A percentile compares a stretch with the other conserved stretches of the same genome.
These are phyloP conservation scores for Penicillium steckii DNA, from an alignment of 495 filamentous ascomycete species.

Conservation along the genomic window DNA sequence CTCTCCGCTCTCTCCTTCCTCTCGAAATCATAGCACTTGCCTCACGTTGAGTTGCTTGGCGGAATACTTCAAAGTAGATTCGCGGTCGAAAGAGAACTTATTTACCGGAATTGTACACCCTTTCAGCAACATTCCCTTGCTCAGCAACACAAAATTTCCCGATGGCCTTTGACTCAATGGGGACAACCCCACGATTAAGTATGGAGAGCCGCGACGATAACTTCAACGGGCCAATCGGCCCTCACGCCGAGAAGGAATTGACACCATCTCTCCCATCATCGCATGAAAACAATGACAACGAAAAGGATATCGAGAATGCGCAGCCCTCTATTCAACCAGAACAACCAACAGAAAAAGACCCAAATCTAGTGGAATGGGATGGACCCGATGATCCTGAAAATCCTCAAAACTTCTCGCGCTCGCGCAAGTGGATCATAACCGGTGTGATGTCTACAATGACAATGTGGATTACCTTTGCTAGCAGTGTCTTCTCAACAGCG, in stretches of 20 bases:
- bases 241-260: constrained; percentile 1
- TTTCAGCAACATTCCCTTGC: too few species aligned
- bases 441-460: constrained; percentile 58
- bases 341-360: constrained; percentile 29
- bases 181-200: constrained; percentile 24
- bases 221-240: not conserved
- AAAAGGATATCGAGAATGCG: constrained; percentile 22
- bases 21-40: not conserved
- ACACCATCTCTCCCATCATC: not conserved
- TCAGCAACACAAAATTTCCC: not conserved
- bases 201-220: constrained; percentile 17
- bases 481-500: constrained; percentile 59
- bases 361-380: constrained; percentile 44
- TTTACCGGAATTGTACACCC: too few species aligned
- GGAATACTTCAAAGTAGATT: too few species aligned
- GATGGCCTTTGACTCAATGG: constrained; percentile 16
- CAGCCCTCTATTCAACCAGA: constrained; percentile 4
- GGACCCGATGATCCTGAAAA: constrained; percentile 64
- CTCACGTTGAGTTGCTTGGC: too few species aligned
- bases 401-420: constrained; percentile 63
- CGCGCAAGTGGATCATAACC: constrained; percentile 70
- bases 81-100: not conserved
- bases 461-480: constrained; percentile 59
- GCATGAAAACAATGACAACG: constrained; percentile 1
- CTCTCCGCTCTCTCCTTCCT: not conserved